A percentile compares a stretch with the other conserved stretches of the same genome.
Evolutionary conservation across 2,329 filamentous ascomycete genomes (phyloP).

Genomic region (Massarina eburnea): DNA sequence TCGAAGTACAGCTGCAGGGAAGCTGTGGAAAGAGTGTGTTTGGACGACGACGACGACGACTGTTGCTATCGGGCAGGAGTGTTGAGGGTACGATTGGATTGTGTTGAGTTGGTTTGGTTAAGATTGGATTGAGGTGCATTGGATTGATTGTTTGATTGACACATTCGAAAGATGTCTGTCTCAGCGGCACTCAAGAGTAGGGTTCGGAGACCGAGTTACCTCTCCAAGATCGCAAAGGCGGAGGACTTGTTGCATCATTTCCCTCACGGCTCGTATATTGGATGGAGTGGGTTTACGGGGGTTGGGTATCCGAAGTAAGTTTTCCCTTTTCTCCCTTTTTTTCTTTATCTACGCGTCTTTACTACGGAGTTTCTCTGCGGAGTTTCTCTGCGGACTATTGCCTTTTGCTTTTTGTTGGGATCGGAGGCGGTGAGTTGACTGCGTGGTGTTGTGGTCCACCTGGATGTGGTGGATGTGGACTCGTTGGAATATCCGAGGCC

Average conservation of each 20-base stretch:
- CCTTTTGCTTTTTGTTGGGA: not conserved
- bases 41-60: too few relatives aligned
- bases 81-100: not conserved
- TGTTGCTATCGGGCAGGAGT: slow-evolving; percentile 1
- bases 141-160: not conserved
- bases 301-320: slow-evolving; percentile 84
- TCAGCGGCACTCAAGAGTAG: slow-evolving; percentile 76
- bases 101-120: too few relatives aligned
- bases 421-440: not conserved
- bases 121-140: not conserved
- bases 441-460: slow-evolving; percentile 10
- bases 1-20: too few relatives aligned
- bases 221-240: slow-evolving; percentile 77
- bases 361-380: too few relatives aligned
- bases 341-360: too few relatives aligned
- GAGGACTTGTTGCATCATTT: slow-evolving; percentile 81
- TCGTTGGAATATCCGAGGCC: slow-evolving; percentile 22
- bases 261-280: slow-evolving; percentile 82
- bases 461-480: too few relatives aligned
- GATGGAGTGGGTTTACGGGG: slow-evolving; percentile 89
- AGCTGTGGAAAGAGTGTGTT: too few relatives aligned
- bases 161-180: slow-evolving; percentile 50
- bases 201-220: slow-evolving; percentile 72
- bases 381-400: too few relatives aligned
- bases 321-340: not conserved